Evolutionary conservation across 129 eudicot genomes (phyloP).

Genomic region (Glebionis coronaria): DNA sequence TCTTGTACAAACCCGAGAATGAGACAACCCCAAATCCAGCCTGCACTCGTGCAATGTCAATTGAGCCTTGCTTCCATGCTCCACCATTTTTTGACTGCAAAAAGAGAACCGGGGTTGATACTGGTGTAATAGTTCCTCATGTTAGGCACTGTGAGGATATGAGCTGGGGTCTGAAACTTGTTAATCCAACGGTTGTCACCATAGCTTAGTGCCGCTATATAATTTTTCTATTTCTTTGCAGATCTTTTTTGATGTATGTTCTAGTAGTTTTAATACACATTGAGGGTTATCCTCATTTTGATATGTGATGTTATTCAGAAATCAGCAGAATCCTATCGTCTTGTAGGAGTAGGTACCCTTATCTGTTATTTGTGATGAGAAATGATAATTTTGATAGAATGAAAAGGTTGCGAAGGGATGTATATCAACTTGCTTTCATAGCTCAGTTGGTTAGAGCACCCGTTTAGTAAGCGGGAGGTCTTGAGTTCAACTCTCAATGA

Average conservation of each 20-base stretch:
- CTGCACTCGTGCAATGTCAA: slow-evolving; percentile 64
- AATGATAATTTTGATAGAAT: slow-evolving; percentile 5
- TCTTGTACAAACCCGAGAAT: slow-evolving; percentile 70
- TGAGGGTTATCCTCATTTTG: slow-evolving; percentile 8
- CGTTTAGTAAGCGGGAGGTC: slow-evolving; percentile 99
- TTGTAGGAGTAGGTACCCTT: slow-evolving; percentile 3
- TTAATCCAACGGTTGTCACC: slow-evolving; percentile 28
- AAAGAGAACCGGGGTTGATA: slow-evolving; percentile 51
- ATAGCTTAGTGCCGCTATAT: slow-evolving; percentile 15
- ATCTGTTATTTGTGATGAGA: slow-evolving; percentile 8
- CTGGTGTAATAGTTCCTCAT: slow-evolving; percentile 63
- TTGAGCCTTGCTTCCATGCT: slow-evolving; percentile 87
- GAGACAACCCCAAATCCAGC: slow-evolving; percentile 62
- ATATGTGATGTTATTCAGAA: slow-evolving; percentile 9
- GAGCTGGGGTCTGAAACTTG: slow-evolving; percentile 80
- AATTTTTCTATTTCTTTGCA: not conserved
- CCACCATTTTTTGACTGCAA: slow-evolving; percentile 76
- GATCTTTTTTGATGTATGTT: slow-evolving; percentile 16
- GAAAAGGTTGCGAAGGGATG: not conserved
- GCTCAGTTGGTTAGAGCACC: slow-evolving; percentile 98
- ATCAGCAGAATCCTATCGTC: slow-evolving; percentile 13
- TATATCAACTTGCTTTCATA: slow-evolving; percentile 33
- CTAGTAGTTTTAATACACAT: slow-evolving; percentile 14
- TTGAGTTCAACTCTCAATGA: slow-evolving; percentile 96
- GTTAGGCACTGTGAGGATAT: slow-evolving; percentile 75